Conservation (phyloP, 371 early-diverging fungal genomes). For the Mycotypha africana region DNA sequence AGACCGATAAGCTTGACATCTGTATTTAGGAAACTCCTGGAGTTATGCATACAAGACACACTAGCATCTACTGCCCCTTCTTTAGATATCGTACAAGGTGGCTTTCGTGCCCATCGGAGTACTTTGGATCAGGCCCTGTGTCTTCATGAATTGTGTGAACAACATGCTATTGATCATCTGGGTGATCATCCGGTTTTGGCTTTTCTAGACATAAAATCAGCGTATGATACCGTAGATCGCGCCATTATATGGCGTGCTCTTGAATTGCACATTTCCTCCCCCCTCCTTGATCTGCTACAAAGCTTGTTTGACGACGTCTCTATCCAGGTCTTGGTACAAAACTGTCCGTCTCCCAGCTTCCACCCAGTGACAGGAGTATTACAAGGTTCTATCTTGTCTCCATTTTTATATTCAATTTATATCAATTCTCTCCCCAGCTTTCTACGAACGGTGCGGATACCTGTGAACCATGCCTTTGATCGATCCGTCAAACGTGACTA, state of each 20-base stretch:
- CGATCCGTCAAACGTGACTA: no score
- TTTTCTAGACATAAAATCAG: no score
- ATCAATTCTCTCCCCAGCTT: not conserved
- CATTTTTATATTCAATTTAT: conserved; percentile 1
- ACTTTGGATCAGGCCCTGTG: conserved; percentile 4
- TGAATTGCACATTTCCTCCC: no score
- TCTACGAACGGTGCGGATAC: not conserved
- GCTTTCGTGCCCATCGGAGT: no score
- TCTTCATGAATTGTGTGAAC: conserved; percentile 1
- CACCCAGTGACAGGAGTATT: conserved; percentile 1
- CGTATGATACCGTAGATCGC: no score
- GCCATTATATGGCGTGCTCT: no score
- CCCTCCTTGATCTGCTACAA: no score
- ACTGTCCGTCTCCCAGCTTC: not conserved
- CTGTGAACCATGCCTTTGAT: no score
- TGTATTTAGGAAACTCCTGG: conserved; percentile 3
- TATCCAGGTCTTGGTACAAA: no score
- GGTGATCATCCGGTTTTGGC: not conserved
- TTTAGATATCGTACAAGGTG: not conserved
- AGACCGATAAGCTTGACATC: conserved; percentile 13
- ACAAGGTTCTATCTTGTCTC: conserved; percentile 1
- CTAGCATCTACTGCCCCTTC: not conserved
- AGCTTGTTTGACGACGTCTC: no score
- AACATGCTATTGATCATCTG: not conserved
- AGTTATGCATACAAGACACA: not conserved